These are phyloP conservation scores for Fusarium chuoi DNA, from an alignment of 2,329 filamentous ascomycete genomes.

Conservation along the genomic window DNA sequence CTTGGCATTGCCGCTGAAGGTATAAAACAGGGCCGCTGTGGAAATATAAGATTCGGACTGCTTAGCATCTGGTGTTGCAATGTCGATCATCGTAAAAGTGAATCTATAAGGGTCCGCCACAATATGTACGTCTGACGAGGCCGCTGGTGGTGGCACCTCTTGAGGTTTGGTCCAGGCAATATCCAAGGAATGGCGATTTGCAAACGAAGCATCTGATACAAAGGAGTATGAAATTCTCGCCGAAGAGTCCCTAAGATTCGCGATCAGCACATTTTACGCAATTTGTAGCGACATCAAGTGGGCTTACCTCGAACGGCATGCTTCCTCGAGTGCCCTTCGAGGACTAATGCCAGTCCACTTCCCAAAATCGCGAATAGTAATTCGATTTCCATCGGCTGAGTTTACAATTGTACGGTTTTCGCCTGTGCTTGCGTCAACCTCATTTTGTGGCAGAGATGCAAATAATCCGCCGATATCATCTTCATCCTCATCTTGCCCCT, in stretches of 20 bases:
- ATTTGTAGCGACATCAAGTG: neutral
- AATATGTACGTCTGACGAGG: constrained; percentile 56
- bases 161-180: constrained; percentile 84
- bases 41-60: constrained; percentile 91
- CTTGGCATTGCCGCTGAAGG: constrained; percentile 80
- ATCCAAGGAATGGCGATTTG: constrained; percentile 78
- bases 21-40: constrained; percentile 81
- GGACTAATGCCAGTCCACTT: constrained; percentile 83
- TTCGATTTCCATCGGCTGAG: constrained; percentile 61
- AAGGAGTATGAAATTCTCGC: constrained; percentile 74
- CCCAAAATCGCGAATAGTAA: constrained; percentile 83
- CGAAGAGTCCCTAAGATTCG: constrained; percentile 69
- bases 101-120: constrained; percentile 62
- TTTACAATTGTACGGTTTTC: constrained; percentile 67
- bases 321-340: constrained; percentile 81
- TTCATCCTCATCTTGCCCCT: constrained; percentile 59
- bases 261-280: constrained; percentile 1
- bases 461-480: constrained; percentile 65
- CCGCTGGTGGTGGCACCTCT: constrained; percentile 52
- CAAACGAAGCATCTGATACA: constrained; percentile 78
- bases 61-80: constrained; percentile 78
- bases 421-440: constrained; percentile 68
- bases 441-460: constrained; percentile 68
- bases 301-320: constrained; percentile 79
- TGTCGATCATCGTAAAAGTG: constrained; percentile 76